These are phyloP conservation scores for Candida michaelii DNA, from an alignment of 805 yeast genomes.

Conservation along the genomic window DNA sequence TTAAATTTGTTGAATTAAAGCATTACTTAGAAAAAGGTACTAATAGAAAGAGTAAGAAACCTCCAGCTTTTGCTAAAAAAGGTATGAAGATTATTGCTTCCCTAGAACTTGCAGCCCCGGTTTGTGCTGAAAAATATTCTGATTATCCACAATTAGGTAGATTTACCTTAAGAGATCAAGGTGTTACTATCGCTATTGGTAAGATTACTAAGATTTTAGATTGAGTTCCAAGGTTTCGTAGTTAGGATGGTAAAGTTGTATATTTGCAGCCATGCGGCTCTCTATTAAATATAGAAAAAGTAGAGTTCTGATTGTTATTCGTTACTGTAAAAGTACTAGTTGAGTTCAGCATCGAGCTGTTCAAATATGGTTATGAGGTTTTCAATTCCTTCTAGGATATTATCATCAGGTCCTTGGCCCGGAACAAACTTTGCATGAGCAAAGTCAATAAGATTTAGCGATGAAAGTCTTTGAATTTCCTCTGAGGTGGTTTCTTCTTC, in stretches of 20 bases:
- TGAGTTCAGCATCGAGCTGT: no score
- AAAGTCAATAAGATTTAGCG: conserved; percentile 77
- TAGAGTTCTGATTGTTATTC: no score
- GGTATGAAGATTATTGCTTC: conserved; percentile 98
- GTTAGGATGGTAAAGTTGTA: no score
- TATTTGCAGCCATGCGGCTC: no score
- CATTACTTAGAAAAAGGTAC: conserved; percentile 97
- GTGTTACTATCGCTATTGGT: conserved; percentile 97
- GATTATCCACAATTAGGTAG: conserved; percentile 97
- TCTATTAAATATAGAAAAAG: no score
- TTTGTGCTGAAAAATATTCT: conserved; percentile 89
- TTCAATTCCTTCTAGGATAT: conserved; percentile 67
- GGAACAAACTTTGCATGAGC: conserved; percentile 75
- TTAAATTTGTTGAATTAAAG: conserved; percentile 71
- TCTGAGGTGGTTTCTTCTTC: conserved; percentile 22
- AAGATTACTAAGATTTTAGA: conserved; percentile 76
- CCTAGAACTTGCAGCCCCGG: conserved; percentile 80
- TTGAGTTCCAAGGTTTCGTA: no score
- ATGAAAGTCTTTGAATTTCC: conserved; percentile 45
- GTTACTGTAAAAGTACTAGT: neutral
- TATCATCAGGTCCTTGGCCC: conserved; percentile 70
- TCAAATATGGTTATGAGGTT: conserved; percentile 51
- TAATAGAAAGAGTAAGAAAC: conserved; percentile 91
- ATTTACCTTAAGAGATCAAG: conserved; percentile 98
- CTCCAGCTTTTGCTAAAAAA: conserved; percentile 98